These are phyloP conservation scores for Anastatica hierochuntica DNA, from an alignment of 345 rosid genomes.

Conservation along the genomic window DNA sequence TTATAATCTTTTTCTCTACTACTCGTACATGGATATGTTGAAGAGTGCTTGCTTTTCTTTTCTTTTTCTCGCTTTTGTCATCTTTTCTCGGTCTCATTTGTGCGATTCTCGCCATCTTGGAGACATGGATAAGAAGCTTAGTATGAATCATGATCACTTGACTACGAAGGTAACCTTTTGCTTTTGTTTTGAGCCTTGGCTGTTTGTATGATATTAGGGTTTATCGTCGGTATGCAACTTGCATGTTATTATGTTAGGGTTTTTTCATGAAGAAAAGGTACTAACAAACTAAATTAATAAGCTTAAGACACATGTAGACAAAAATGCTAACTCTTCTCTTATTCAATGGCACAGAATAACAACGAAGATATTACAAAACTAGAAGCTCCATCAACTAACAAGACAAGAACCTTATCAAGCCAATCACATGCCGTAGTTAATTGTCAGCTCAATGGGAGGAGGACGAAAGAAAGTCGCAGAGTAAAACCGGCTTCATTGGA, in stretches of 20 bases:
- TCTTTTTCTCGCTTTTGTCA: constrained; percentile 29
- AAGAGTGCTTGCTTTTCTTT: constrained; percentile 19
- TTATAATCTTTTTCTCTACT: background rate
- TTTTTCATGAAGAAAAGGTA: no score
- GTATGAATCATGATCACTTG: constrained; percentile 15
- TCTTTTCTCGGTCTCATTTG: constrained; percentile 33
- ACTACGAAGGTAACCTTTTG: constrained; percentile 22
- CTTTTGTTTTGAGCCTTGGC: background rate
- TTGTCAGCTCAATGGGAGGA: constrained; percentile 7
- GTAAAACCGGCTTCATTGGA: constrained; percentile 5
- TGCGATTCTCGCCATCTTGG: constrained; percentile 41
- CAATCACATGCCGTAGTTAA: constrained; percentile 11
- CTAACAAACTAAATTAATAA: no score
- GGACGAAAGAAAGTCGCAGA: background rate
- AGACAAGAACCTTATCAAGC: background rate
- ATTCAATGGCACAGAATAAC: constrained; percentile 6
- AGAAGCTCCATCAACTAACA: background rate
- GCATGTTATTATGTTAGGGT: background rate
- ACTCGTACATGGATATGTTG: constrained; percentile 14
- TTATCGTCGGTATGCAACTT: no score
- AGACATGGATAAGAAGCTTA: constrained; percentile 18
- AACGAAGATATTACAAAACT: constrained; percentile 2
- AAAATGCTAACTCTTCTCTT: background rate
- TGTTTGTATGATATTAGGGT: no score
- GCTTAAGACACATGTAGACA: no score